phyloP scores from a whole-genome alignment of 2,329 filamentous ascomycete genomes.

The Teratosphaeria nubilosa region DNA sequence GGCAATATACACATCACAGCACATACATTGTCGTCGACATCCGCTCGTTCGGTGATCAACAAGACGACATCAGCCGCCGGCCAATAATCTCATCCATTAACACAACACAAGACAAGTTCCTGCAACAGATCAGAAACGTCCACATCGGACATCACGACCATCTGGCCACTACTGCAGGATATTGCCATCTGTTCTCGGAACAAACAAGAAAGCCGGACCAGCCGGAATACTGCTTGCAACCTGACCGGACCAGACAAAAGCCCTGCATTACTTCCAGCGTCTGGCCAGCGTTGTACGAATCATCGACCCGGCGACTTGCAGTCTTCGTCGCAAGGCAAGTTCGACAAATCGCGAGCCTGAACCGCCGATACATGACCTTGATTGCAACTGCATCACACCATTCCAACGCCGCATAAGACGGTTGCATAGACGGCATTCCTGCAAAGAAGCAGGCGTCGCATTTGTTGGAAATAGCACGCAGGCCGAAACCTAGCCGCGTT shows the following conservation, averaged over 20 bases:
- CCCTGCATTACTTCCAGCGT: background rate
- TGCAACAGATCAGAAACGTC: background rate
- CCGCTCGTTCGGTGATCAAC: background rate
- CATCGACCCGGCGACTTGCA: background rate
- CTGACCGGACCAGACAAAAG: background rate
- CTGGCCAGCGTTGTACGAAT: background rate
- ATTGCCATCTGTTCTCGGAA: background rate
- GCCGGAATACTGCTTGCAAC: background rate
- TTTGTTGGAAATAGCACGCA: background rate
- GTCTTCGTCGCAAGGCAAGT: background rate
- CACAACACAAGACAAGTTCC: background rate
- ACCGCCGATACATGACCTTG: background rate
- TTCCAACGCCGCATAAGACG: background rate
- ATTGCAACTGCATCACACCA: background rate
- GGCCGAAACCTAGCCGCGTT: background rate
- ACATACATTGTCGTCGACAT: background rate
- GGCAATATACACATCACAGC: background rate
- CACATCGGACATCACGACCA: background rate
- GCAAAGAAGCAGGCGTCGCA: background rate
- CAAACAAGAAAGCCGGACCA: background rate
- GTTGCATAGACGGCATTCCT: background rate
- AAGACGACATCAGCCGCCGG: background rate
- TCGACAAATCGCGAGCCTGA: background rate
- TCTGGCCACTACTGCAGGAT: background rate
- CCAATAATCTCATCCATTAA: background rate